These are phyloP conservation scores for Cytospora paraplurivora DNA, from an alignment of 2,329 filamentous ascomycete species.

Conservation along the genomic window DNA sequence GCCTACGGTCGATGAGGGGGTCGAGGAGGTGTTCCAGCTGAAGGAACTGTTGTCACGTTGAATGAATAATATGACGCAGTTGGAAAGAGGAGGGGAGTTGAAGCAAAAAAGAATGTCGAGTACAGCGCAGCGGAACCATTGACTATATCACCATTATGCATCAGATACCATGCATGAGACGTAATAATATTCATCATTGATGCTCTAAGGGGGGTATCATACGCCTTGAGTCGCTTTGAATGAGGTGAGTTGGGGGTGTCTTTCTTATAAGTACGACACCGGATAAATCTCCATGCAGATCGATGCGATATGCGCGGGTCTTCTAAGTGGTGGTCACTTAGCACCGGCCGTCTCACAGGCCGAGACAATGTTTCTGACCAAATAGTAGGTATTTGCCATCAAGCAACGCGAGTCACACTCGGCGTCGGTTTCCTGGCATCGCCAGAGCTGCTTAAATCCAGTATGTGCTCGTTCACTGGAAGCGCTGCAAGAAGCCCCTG, in stretches of 20 bases:
- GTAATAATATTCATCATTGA: conserved; percentile 3
- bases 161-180: neutral
- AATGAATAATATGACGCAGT: neutral
- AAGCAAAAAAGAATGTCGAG: neutral
- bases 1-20: neutral
- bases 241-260: conserved; percentile 15
- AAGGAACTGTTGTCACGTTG: conserved; percentile 24
- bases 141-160: conserved; percentile 9
- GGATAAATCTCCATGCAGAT: neutral
- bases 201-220: conserved; percentile 21
- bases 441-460: neutral
- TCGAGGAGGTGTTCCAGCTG: conserved; percentile 23
- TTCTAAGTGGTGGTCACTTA: neutral
- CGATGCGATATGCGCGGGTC: neutral
- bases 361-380: neutral
- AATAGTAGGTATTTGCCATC: neutral
- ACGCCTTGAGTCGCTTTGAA: conserved; percentile 17
- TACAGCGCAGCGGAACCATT: neutral
- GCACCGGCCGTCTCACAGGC: neutral
- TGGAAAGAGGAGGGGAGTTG: neutral
- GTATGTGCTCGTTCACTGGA: conserved; percentile 6
- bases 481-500: conserved; percentile 37
- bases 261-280: neutral
- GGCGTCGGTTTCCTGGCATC: neutral
- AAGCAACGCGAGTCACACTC: neutral